Conservation (phyloP, 345 rosid genomes). For the Citrus unshiu region DNA sequence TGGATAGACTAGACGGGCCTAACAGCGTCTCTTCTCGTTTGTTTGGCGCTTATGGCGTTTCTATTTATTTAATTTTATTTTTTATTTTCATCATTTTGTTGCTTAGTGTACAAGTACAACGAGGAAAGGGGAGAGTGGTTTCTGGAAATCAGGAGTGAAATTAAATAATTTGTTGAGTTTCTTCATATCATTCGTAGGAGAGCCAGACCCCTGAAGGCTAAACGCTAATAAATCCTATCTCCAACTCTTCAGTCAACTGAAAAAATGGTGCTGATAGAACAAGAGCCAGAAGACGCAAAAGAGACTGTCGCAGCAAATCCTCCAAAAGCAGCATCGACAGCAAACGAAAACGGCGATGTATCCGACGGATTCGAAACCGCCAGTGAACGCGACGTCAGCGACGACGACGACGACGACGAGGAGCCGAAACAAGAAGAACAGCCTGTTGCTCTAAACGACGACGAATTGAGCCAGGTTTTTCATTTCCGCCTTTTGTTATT, state of each 20-base stretch:
- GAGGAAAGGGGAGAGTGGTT: not conserved
- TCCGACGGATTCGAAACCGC: conserved; percentile 94
- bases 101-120: no score
- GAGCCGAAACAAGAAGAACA: conserved; percentile 1
- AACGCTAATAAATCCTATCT: not conserved
- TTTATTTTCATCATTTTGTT: no score
- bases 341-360: conserved; percentile 33
- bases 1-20: no score
- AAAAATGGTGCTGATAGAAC: conserved; percentile 56
- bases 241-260: not conserved
- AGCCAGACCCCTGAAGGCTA: not conserved
- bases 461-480: conserved; percentile 37
- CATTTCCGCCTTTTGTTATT: not conserved
- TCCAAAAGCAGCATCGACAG: conserved; percentile 12
- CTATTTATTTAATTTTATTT: no score
- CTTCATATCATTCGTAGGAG: not conserved
- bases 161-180: not conserved
- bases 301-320: conserved; percentile 5
- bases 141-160: not conserved
- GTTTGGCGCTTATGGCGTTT: no score
- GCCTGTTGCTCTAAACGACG: conserved; percentile 20
- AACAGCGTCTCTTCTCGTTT: no score
- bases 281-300: conserved; percentile 8
- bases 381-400: conserved; percentile 68
- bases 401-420: conserved; percentile 17